These are phyloP conservation scores for Tulasnella sp. DNA, from an alignment of 768 basidiomycete genomes.

Conservation along the genomic window DNA sequence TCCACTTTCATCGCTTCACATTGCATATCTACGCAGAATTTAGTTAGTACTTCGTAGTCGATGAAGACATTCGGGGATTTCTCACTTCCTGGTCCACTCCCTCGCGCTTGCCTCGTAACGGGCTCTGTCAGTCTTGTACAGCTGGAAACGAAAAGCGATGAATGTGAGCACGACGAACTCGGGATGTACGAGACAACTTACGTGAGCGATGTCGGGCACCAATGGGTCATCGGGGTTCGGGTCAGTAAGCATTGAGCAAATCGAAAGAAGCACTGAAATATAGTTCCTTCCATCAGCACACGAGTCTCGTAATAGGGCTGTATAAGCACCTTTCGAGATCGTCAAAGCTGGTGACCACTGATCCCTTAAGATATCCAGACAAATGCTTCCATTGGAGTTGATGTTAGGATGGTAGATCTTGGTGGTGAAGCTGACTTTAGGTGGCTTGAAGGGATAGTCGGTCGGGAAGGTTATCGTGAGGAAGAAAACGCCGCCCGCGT, in stretches of 20 bases:
- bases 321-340: slow-evolving; percentile 81
- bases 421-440: slow-evolving; percentile 99
- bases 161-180: not conserved
- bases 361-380: slow-evolving; percentile 94
- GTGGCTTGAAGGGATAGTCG: slow-evolving; percentile 99
- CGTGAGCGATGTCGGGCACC: slow-evolving; percentile 95
- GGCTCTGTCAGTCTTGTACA: slow-evolving; percentile 98
- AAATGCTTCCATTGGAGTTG: slow-evolving; percentile 99
- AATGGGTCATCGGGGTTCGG: slow-evolving; percentile 99
- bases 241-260: slow-evolving; percentile 98
- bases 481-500: slow-evolving; percentile 99
- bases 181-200: slow-evolving; percentile 17
- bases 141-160: slow-evolving; percentile 18
- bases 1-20: not conserved
- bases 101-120: slow-evolving; percentile 96
- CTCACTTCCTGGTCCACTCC: slow-evolving; percentile 99
- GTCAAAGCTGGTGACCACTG: slow-evolving; percentile 99
- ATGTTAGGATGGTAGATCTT: slow-evolving; percentile 99
- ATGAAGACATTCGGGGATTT: slow-evolving; percentile 7
- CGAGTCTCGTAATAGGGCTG: not conserved
- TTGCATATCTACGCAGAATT: not conserved
- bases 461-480: slow-evolving; percentile 86
- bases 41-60: not conserved
- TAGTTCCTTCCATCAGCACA: not conserved
- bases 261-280: slow-evolving; percentile 75